These are phyloP conservation scores for Entonaema liquescens DNA, from an alignment of 495 filamentous ascomycete genomes.

Conservation along the genomic window DNA sequence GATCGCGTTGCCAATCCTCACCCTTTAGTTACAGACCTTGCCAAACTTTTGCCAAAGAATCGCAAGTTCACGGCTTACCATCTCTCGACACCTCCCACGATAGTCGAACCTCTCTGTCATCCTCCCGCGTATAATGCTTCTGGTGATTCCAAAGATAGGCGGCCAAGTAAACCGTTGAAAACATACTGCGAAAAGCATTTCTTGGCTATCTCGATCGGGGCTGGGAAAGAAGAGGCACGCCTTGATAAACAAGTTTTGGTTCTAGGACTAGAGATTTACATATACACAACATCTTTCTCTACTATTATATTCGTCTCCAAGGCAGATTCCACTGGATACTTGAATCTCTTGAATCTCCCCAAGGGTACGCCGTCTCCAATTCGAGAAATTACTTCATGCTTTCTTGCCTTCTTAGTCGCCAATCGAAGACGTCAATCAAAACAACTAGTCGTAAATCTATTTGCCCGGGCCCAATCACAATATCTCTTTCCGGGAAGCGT, in stretches of 20 bases:
- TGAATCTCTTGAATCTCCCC: slow-evolving; percentile 69
- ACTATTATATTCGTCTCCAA: slow-evolving; percentile 95
- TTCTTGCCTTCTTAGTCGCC: slow-evolving; percentile 76
- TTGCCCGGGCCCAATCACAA: slow-evolving; percentile 90
- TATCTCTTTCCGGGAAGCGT: slow-evolving; percentile 95
- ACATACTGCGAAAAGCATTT: slow-evolving; percentile 94
- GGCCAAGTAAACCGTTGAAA: slow-evolving; percentile 45
- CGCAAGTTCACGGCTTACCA: slow-evolving; percentile 81
- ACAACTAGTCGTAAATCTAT: slow-evolving; percentile 84
- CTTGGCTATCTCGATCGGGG: slow-evolving; percentile 72
- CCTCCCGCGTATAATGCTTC: slow-evolving; percentile 75
- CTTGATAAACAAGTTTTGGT: slow-evolving; percentile 48
- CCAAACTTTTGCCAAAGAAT: slow-evolving; percentile 73
- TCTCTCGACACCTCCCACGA: slow-evolving; percentile 83
- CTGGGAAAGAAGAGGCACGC: slow-evolving; percentile 8
- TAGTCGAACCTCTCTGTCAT: slow-evolving; percentile 77
- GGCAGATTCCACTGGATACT: slow-evolving; percentile 92
- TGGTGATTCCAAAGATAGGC: slow-evolving; percentile 30
- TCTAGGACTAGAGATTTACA: slow-evolving; percentile 66
- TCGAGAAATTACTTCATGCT: slow-evolving; percentile 73
- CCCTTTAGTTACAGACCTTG: slow-evolving; percentile 63
- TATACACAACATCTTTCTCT: slow-evolving; percentile 77
- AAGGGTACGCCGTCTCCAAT: slow-evolving; percentile 75
- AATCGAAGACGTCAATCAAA: slow-evolving; percentile 72
- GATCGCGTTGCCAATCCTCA: slow-evolving; percentile 36